Conservation (phyloP, 768 basidiomycete genomes). For the Pulveroboletus sp. region DNA sequence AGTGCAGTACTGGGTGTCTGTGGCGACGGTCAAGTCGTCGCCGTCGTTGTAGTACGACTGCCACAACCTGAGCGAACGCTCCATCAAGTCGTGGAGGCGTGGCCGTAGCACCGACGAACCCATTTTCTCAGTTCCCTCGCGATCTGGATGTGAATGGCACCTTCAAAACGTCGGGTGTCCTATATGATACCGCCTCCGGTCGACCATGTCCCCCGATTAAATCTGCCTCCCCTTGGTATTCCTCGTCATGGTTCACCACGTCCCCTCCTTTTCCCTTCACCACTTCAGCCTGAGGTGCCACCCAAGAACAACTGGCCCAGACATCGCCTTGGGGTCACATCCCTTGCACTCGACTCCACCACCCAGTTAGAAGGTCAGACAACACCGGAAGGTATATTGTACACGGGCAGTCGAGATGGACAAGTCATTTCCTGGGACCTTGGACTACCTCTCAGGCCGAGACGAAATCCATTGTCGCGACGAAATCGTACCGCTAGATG, state of each 20-base stretch:
- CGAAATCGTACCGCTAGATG: constrained; percentile 44
- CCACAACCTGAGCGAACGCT: background rate
- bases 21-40: background rate
- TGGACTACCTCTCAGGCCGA: constrained; percentile 50
- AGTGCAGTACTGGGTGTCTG: background rate
- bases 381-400: constrained; percentile 80
- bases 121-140: background rate
- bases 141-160: constrained; percentile 35
- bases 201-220: constrained; percentile 57
- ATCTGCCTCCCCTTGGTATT: constrained; percentile 62
- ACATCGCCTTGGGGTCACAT: constrained; percentile 82
- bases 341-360: constrained; percentile 82
- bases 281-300: constrained; percentile 17
- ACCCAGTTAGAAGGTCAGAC: constrained; percentile 66
- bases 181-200: constrained; percentile 80
- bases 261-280: constrained; percentile 56
- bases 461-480: constrained; percentile 31
- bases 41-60: constrained; percentile 1
- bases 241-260: constrained; percentile 62
- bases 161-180: constrained; percentile 67
- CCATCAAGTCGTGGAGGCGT: background rate
- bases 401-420: constrained; percentile 87
- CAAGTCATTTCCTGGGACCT: constrained; percentile 87
- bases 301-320: constrained; percentile 49
- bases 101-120: background rate